Conservation (phyloP, 2,329 filamentous ascomycete species). For the Torrubiella hemipterigena region DNA sequence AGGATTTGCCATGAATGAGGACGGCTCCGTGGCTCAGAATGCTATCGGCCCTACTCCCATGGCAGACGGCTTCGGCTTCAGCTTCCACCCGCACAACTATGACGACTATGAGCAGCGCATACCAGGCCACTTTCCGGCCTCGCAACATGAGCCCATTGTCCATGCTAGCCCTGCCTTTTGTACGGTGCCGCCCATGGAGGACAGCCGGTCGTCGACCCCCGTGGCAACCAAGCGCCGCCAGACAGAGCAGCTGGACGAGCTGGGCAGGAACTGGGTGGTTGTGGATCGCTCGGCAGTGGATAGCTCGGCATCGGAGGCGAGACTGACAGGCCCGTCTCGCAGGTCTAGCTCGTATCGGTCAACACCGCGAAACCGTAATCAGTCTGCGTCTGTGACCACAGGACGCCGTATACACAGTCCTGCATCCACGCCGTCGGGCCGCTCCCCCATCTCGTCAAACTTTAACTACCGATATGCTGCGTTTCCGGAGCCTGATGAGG, state of each 20-base stretch:
- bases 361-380: constrained; percentile 19
- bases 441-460: constrained; percentile 16
- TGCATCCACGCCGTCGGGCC: constrained; percentile 14
- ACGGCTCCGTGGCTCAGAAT: constrained; percentile 7
- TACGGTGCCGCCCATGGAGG: too few relatives aligned
- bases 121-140: constrained; percentile 18
- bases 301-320: constrained; percentile 9
- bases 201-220: constrained; percentile 26
- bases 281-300: too few relatives aligned
- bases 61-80: constrained; percentile 7
- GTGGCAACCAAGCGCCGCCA: constrained; percentile 43
- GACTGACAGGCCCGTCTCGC: constrained; percentile 12
- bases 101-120: constrained; percentile 13
- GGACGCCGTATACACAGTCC: constrained; percentile 32
- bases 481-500: constrained; percentile 21
- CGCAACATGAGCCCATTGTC: constrained; percentile 14
- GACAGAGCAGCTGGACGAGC: constrained; percentile 39
- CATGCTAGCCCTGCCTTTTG: constrained; percentile 1
- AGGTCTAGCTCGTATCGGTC: constrained; percentile 13
- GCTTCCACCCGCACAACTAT: constrained; percentile 9
- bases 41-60: constrained; percentile 4
- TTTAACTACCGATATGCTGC: constrained; percentile 10
- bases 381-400: constrained; percentile 17
- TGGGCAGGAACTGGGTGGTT: constrained; percentile 61
- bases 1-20: constrained; percentile 46